Conservation (phyloP, 2,329 filamentous ascomycete species). For the Phaeosphaeriaceae sp. region DNA sequence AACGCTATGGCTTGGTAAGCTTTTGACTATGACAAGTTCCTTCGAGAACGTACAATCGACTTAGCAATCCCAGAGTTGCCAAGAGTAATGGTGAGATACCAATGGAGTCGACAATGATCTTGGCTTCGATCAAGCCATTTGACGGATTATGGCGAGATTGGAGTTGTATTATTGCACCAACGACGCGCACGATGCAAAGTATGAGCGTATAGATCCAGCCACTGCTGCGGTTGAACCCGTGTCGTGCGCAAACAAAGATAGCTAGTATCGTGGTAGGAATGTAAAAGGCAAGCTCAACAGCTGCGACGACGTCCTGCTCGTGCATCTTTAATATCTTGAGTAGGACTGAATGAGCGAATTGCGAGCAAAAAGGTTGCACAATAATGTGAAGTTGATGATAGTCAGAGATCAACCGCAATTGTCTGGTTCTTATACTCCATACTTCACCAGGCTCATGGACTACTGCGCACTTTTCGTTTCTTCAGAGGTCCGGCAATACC, state of each 20-base stretch:
- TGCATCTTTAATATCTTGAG: conserved; percentile 5
- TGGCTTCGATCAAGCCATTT: conserved; percentile 48
- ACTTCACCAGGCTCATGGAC: too few species aligned
- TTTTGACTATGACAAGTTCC: neutral
- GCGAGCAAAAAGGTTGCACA: too few species aligned
- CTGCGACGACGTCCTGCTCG: conserved; percentile 14
- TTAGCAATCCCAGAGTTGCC: conserved; percentile 54
- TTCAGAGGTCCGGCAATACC: too few species aligned
- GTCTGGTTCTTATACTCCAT: too few species aligned
- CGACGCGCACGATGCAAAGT: conserved; percentile 60
- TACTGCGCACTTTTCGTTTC: too few species aligned
- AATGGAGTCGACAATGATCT: conserved; percentile 54
- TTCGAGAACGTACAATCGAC: conserved; percentile 38
- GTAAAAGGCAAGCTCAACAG: conserved; percentile 47
- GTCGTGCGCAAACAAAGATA: conserved; percentile 40
- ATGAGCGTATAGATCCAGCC: conserved; percentile 64
- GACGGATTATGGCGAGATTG: conserved; percentile 52
- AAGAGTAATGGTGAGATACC: conserved; percentile 60
- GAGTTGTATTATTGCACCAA: conserved; percentile 60
- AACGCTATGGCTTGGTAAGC: conserved; percentile 7
- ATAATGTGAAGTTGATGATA: too few species aligned
- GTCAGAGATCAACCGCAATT: too few species aligned
- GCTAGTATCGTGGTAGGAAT: conserved; percentile 42
- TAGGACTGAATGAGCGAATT: too few species aligned
- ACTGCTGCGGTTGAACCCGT: conserved; percentile 51